These are phyloP conservation scores for Ambrosiella cleistominuta DNA, from an alignment of 2,329 filamentous ascomycete genomes.

Conservation along the genomic window DNA sequence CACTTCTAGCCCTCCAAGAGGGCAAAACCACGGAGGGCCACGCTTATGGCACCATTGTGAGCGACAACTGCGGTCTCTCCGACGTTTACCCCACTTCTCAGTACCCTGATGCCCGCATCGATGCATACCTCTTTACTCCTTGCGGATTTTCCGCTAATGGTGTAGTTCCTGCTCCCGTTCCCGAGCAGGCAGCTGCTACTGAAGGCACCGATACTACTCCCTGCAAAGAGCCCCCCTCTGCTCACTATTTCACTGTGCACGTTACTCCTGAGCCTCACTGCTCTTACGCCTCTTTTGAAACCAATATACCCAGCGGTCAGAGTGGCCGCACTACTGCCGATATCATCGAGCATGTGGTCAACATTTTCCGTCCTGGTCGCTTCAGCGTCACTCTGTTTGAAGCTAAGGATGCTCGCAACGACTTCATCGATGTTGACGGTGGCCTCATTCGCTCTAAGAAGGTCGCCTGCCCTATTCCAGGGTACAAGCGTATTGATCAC, in stretches of 20 bases:
- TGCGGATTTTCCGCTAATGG: constrained; percentile 97
- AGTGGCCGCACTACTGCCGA: constrained; percentile 76
- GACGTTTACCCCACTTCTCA: constrained; percentile 72
- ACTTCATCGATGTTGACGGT: constrained; percentile 8
- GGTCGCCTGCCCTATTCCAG: constrained; percentile 42
- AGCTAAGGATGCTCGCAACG: constrained; percentile 40
- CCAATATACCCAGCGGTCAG: constrained; percentile 82
- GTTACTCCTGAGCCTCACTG: constrained; percentile 94
- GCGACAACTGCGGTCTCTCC: constrained; percentile 73
- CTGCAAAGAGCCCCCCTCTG: constrained; percentile 24
- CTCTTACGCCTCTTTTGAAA: constrained; percentile 96
- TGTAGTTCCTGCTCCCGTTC: constrained; percentile 62
- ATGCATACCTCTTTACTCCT: constrained; percentile 89
- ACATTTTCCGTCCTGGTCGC: constrained; percentile 92
- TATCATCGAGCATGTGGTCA: constrained; percentile 81
- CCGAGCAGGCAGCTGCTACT: constrained; percentile 25
- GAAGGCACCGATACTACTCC: constrained; percentile 3
- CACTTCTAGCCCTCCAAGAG: constrained; percentile 46
- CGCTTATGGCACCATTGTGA: constrained; percentile 78
- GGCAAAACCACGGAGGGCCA: constrained; percentile 76
- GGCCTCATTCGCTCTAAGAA: constrained; percentile 24
- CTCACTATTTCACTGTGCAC: constrained; percentile 95
- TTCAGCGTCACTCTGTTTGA: constrained; percentile 97
- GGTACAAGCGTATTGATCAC: constrained; percentile 78
- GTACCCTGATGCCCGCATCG: constrained; percentile 84